Conservation (phyloP, 129 eudicot genomes). For the Apium graveolens region DNA sequence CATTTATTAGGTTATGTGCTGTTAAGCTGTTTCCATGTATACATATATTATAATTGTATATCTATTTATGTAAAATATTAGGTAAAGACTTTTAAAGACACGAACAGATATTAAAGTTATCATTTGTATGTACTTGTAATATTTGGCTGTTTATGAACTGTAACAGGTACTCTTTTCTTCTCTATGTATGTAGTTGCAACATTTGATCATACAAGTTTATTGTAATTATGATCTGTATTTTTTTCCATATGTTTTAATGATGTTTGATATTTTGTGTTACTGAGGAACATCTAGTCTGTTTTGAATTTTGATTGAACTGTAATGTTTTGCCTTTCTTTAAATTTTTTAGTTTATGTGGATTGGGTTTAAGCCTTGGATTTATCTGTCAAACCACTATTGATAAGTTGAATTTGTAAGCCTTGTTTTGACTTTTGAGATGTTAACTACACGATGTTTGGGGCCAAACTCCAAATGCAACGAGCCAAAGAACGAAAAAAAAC, state of each 20-base stretch:
- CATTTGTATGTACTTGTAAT: not conserved
- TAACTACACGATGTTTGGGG: not conserved
- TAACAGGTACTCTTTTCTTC: not conserved
- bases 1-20: constrained; percentile 1
- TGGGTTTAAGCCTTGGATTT: not conserved
- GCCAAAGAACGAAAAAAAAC: not conserved
- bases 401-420: not conserved
- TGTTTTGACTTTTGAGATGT: not conserved
- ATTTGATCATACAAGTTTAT: not conserved
- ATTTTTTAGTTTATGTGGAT: not conserved
- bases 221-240: not conserved
- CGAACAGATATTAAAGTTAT: not conserved
- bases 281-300: not conserved
- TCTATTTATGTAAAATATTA: not conserved
- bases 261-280: not conserved
- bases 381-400: not conserved
- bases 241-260: not conserved
- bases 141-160: too few relatives aligned
- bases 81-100: not conserved
- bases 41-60: not conserved
- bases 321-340: not conserved
- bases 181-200: not conserved
- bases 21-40: not conserved
- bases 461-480: not conserved
- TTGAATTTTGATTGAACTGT: not conserved